Conservation (phyloP, 148 eudicot genomes). For the Pharnaceum exiguum region DNA sequence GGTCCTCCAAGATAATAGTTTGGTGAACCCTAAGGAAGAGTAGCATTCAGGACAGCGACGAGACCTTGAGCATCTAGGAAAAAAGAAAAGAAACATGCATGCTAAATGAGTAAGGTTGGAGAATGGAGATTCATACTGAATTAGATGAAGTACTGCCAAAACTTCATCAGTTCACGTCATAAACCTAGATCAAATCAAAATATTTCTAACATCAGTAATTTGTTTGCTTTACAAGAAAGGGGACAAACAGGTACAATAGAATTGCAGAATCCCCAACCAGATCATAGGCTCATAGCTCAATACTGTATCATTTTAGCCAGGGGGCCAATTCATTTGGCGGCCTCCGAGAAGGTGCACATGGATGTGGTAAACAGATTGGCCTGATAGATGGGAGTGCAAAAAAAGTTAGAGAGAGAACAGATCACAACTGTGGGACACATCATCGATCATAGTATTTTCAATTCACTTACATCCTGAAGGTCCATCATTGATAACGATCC, state of each 20-base stretch:
- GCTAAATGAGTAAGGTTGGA: too few relatives aligned
- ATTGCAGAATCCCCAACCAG: too few relatives aligned
- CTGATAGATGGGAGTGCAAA: constrained; percentile 28
- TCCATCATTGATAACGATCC: constrained; percentile 87
- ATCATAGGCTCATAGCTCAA: neutral
- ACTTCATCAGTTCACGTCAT: neutral
- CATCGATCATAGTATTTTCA: neutral
- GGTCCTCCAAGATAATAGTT: neutral
- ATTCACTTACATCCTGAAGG: constrained; percentile 63
- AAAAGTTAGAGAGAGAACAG: neutral
- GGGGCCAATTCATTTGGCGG: constrained; percentile 96
- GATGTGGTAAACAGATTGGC: constrained; percentile 92
- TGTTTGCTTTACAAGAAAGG: constrained; percentile 2
- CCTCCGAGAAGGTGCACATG: constrained; percentile 93
- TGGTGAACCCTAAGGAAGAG: neutral
- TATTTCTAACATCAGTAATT: neutral
- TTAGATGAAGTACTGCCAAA: neutral
- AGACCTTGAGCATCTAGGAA: too few relatives aligned
- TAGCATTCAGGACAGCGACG: neutral
- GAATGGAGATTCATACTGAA: too few relatives aligned
- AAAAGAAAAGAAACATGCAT: too few relatives aligned
- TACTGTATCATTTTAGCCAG: constrained; percentile 45
- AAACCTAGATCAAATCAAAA: neutral
- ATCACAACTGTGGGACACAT: neutral
- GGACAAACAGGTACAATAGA: neutral